Evolutionary conservation across 1,284 basidiomycete species (phyloP).

Genomic region (Peniophora sp.): DNA sequence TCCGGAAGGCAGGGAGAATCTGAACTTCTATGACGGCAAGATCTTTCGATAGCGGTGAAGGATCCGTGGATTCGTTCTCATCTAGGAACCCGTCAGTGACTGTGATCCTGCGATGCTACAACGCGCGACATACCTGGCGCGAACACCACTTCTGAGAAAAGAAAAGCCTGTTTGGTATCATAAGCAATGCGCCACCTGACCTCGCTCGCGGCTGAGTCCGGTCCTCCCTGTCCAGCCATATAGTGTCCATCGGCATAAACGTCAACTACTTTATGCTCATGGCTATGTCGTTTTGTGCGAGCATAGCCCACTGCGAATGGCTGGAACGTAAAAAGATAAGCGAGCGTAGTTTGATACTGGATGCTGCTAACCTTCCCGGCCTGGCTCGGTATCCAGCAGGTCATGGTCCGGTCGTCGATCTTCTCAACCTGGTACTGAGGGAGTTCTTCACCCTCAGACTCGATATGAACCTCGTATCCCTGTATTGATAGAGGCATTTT

Average conservation of each 20-base stretch:
- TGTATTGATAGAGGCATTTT: background rate
- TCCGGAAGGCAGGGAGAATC: background rate
- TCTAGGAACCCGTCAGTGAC: background rate
- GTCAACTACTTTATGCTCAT: too few relatives aligned
- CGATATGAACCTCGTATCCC: constrained; percentile 6
- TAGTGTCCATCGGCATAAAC: too few relatives aligned
- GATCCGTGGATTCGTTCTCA: background rate
- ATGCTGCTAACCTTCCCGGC: constrained; percentile 7
- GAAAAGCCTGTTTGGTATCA: background rate
- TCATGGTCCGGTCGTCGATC: constrained; percentile 5
- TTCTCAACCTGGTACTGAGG: constrained; percentile 5
- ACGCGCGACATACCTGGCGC: background rate
- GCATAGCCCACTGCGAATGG: background rate
- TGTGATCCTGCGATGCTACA: too few relatives aligned
- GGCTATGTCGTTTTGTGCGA: too few relatives aligned
- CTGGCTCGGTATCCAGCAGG: constrained; percentile 10
- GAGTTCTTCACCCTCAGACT: constrained; percentile 5
- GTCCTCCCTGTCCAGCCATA: too few relatives aligned
- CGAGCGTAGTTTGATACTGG: background rate
- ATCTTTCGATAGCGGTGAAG: background rate
- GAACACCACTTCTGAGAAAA: background rate
- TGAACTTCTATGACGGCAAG: background rate
- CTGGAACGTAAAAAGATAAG: background rate
- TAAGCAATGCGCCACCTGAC: too few relatives aligned
- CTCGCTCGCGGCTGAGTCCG: too few relatives aligned